Base-by-base conservation (phyloP, 306 rosid genomes). In the Quercus robur region DNA sequence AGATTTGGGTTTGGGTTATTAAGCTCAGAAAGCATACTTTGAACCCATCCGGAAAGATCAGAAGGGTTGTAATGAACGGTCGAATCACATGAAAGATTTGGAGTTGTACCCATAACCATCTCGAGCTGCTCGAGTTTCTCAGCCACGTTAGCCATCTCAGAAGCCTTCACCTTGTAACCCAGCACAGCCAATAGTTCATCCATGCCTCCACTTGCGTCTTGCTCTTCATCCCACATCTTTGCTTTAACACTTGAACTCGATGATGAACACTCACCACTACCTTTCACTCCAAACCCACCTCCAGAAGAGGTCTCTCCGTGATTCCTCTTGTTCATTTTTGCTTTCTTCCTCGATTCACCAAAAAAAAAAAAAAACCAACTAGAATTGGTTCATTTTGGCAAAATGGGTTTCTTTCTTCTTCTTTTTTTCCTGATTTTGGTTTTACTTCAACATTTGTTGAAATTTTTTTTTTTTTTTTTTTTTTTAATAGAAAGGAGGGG, bases 71-170 rank as follows among this genome's bases (percentile, higher is more conserved):
- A 94, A 78, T 94, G 98, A 28, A 90, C 90, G 0, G 96, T 92
- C 44, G 44, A 38, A 7, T 94, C 92, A 0, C 82, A 68, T 35
- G 85, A 84, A 0, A 94, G 98, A 28, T 89, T 91, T 2, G 90
- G 89, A 1, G 97, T 85, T 23, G 86, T 77, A 1, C 90, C 92
- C 94, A 94, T 87, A 7, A 76, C 90, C 98, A 92, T 90, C 72
- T 92, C 96, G 2, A 94, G 86, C 74, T 89, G 93, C 77, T 94
- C 94, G 2, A 94, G 90, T 81, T 89, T 92, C 80, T 86, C 89
- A 0, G 98, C 98, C 19, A 94, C 94, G 25, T 88, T 91, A 0
- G 89, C 92, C 97, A 94, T 90, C 88, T 94, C 96, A 1, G 93
- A 84, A 0, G 88, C 57, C 70, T 89, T 87, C 3, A 94, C 97